Evolutionary conservation across 2,329 filamentous ascomycete genomes (phyloP), one percentile per base, ranked within the genome.

Genomic region (Beauveria medogensis): DNA sequence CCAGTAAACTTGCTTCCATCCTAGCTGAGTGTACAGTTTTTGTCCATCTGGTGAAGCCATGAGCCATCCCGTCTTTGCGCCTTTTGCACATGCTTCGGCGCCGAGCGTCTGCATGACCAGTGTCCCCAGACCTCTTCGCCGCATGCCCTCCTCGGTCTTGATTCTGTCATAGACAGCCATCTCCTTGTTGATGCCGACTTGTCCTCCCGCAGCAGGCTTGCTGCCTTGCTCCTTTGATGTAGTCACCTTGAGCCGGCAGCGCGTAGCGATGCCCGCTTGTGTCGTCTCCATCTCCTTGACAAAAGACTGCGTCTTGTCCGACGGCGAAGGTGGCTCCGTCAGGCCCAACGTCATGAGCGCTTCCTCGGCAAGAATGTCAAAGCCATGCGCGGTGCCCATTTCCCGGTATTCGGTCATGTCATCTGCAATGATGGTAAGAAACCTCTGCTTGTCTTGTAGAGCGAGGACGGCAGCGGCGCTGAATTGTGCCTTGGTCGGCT

Each of bases 1-100:
- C 24, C 41, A 26, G 41, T 37, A 46, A 2, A 7, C 3, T 9
- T 28, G 24, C 20, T 68, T 56, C 70, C 69, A 71, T 20, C 59
- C 59, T 2, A 68, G 55, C 14, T 44, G 40, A 14, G 51, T 22
- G 53, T 61, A 61, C 24, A 56, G 34, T 12, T 43, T 44, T 18
- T 56, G 44, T 9, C 59, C 59, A 3, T 61, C 52, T 8, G 46
- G 30, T 20, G 59, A 34, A 14, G 30, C 59, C 20, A 61, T 61
- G 34, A 61, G 26, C 59, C 59, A 61, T 1, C 59, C 59, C 37
- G 14, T 56, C n/a, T 10, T 51, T 2, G 59, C 59, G 2, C 59
- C 59, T 12, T n/a, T n/a, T 5, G 22, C 37, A 22, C 9, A 3
- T 7, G 59, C 59, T 44, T 55, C 59, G n/a, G n/a, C 37, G 7